phyloP scores from a whole-genome alignment of 345 rosid species.

The Trapa incisa region DNA sequence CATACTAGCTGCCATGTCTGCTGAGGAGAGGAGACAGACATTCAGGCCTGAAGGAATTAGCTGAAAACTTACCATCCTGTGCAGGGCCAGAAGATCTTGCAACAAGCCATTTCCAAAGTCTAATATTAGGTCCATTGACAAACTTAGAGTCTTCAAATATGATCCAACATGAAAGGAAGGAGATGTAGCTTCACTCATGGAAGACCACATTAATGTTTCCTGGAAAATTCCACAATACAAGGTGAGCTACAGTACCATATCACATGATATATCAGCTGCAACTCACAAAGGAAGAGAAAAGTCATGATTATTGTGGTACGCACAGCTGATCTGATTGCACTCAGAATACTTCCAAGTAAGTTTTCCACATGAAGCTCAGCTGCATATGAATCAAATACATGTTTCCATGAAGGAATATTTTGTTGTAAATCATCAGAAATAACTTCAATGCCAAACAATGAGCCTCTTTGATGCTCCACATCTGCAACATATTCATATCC shows the following conservation, averaged over 20 bases:
- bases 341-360: conserved; percentile 35
- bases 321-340: conserved; percentile 43
- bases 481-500: conserved; percentile 27
- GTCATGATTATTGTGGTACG: conserved; percentile 7
- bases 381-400: conserved; percentile 34
- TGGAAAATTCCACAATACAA: conserved; percentile 18
- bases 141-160: conserved; percentile 36
- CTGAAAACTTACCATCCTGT: conserved; percentile 44
- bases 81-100: conserved; percentile 50
- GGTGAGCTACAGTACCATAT: background rate
- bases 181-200: conserved; percentile 14
- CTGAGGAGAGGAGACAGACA: background rate
- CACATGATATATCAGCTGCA: background rate
- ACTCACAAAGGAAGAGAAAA: background rate
- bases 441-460: conserved; percentile 16
- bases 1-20: background rate
- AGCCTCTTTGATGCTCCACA: conserved; percentile 33
- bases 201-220: conserved; percentile 41
- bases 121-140: conserved; percentile 39
- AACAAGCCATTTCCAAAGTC: conserved; percentile 49
- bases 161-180: conserved; percentile 30
- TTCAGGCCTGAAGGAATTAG: background rate
- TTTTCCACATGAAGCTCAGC: conserved; percentile 34
- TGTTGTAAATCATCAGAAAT: conserved; percentile 26
- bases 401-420: conserved; percentile 55